Evolutionary conservation across 1,284 basidiomycete species (phyloP), one percentile per base, ranked within the genome.

Genomic region (Microbotryum silenes-acaulis): DNA sequence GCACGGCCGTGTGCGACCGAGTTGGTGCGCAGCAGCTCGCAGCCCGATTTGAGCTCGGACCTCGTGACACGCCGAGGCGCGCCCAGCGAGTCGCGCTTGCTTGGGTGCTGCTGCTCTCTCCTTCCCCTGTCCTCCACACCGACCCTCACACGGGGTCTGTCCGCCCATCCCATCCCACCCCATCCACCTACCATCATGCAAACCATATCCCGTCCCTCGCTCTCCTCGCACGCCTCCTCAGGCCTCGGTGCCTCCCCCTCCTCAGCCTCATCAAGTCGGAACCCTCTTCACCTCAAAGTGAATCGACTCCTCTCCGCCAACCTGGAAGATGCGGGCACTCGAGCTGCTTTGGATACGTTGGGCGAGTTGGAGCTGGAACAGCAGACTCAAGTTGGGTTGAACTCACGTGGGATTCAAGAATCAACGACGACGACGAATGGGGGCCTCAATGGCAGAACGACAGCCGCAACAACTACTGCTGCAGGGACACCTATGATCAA

Each of bases 231-330:
- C 18, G 48, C n/a, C 46, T 56, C 46, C 12, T 31, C 50, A 8
- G 20, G 25, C 10, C 33, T 56, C 46, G 8, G 27, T 21, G 5
- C 50, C 18, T 48, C 54, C n/a, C 25, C 54, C 78, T 54, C 81
- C 80, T 2, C 51, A 44, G 20, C 68, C 2, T 42, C 66, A 6
- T 54, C 70, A 16, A 60, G 57, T 37, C 67, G 76, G 54, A 79
- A 79, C 66, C 89, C 90, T 2, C 81, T 93, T 53, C 84, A 87
- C 21, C 77, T 88, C 7, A 81, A 90, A n/a, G 78, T 94, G 21
- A 91, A 89, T 77, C 94, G 94, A 75, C 85, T 94, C 59, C 80
- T 94, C 29, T 86, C 85, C 2, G 89, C 84, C 60, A 75, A 75
- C 49, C 92, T 89, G 68, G 86, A 91, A 56, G 90, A 93, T 72